These are phyloP conservation scores for Lactifluus rugatus DNA, from an alignment of 768 basidiomycete species.

Conservation along the genomic window DNA sequence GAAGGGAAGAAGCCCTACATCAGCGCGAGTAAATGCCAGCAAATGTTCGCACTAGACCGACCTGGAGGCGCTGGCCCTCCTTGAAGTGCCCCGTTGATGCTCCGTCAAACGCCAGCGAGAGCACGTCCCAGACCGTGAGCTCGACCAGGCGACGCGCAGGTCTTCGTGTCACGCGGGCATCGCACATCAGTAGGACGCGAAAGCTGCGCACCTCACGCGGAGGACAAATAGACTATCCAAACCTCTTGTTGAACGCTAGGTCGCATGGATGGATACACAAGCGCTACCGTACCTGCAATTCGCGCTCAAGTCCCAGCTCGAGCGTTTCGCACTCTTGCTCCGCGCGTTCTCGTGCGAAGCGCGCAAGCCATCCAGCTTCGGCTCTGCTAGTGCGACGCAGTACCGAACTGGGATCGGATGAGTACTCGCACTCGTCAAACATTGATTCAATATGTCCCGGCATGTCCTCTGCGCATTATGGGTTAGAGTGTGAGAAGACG, in stretches of 20 bases:
- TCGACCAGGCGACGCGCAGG: conserved; percentile 14
- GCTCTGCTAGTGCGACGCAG: conserved; percentile 10
- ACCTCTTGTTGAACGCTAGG: neutral
- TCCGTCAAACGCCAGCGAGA: conserved; percentile 13
- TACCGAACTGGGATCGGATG: conserved; percentile 8
- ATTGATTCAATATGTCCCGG: conserved; percentile 29
- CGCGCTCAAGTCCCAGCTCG: conserved; percentile 55
- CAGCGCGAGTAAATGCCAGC: neutral
- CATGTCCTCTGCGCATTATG: conserved; percentile 6
- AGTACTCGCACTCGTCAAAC: conserved; percentile 11
- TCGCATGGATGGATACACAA: neutral
- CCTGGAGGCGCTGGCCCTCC: conserved; percentile 17
- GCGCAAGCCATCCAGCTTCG: conserved; percentile 58
- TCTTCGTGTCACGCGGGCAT: conserved; percentile 2
- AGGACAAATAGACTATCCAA: conserved; percentile 14
- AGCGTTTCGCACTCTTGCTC: conserved; percentile 41
- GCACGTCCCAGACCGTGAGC: conserved; percentile 18
- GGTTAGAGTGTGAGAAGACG: neutral
- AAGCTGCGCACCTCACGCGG: conserved; percentile 20
- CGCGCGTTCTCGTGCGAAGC: conserved; percentile 39
- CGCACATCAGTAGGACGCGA: conserved; percentile 17
- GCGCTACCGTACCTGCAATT: conserved; percentile 49
- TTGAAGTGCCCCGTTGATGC: conserved; percentile 2
- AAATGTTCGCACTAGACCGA: neutral
- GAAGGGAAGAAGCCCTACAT: neutral